phyloP scores from a whole-genome alignment of 192 early-diverging fungal genomes.

The Tieghemiomyces parasiticus region DNA sequence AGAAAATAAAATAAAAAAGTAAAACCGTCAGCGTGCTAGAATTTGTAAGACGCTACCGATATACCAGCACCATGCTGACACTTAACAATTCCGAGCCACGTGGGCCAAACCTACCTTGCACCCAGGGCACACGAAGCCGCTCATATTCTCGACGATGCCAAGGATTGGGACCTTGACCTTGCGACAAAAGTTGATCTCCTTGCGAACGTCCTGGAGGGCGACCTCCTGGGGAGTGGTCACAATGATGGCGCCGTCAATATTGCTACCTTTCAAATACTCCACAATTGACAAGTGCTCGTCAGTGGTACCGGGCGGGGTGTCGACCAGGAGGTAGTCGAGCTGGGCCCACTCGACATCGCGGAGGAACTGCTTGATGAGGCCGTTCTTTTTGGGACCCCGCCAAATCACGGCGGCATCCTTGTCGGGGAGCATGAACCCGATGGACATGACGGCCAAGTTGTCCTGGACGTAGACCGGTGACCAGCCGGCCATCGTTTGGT shows the following conservation, averaged over 20 bases:
- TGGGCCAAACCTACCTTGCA: constrained; percentile 36
- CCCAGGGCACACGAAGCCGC: constrained; percentile 87
- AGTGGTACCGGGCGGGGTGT: constrained; percentile 94
- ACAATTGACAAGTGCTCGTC: constrained; percentile 91
- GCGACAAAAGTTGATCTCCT: constrained; percentile 89
- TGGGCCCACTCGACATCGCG: constrained; percentile 88
- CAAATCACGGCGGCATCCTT: constrained; percentile 88
- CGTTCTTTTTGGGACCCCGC: constrained; percentile 90
- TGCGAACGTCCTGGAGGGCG: constrained; percentile 77
- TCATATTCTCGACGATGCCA: constrained; percentile 96
- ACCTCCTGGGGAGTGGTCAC: constrained; percentile 94
- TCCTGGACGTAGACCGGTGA: constrained; percentile 64
- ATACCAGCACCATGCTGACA: constrained; percentile 3
- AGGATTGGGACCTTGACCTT: constrained; percentile 79
- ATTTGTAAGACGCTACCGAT: constrained; percentile 2
- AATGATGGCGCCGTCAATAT: constrained; percentile 76
- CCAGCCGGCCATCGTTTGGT: constrained; percentile 69
- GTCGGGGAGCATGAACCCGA: constrained; percentile 81
- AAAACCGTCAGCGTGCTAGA: background rate
- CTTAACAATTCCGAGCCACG: background rate
- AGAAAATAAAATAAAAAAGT: constrained; percentile 9
- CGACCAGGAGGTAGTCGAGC: constrained; percentile 83
- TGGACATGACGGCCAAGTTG: constrained; percentile 74
- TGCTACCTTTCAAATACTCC: constrained; percentile 54
- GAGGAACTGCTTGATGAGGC: constrained; percentile 88